phyloP scores from a whole-genome alignment of 1,284 basidiomycete species.

The Golubevia sp. region DNA sequence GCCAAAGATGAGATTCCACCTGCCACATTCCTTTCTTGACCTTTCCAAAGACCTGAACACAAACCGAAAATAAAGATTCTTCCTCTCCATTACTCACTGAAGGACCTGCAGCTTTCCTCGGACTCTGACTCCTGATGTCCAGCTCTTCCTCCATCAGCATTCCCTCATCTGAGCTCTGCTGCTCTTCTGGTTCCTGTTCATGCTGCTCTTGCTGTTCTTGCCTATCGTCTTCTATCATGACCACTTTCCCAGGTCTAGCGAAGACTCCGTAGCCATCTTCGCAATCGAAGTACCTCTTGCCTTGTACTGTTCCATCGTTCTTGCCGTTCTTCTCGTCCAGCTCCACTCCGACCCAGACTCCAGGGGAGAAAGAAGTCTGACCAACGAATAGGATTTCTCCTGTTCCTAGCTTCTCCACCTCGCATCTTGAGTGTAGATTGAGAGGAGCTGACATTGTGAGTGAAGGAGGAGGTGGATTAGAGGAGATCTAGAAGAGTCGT shows the following conservation, averaged over 20 bases:
- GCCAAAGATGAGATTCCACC: background rate
- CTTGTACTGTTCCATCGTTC: conserved; percentile 90
- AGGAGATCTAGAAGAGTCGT: background rate
- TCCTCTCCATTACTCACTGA: background rate
- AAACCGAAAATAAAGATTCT: background rate
- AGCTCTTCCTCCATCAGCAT: background rate
- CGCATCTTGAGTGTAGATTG: conserved; percentile 1
- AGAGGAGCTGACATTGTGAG: background rate
- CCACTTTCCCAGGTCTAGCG: conserved; percentile 85
- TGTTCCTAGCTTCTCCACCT: conserved; percentile 66
- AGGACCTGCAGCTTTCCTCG: background rate
- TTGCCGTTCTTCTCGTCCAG: conserved; percentile 77
- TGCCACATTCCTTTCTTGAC: too few species aligned
- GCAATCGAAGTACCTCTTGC: conserved; percentile 82
- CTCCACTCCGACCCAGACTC: conserved; percentile 94
- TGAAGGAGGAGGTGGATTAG: too few species aligned
- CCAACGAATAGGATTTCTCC: conserved; percentile 88
- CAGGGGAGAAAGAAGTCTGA: conserved; percentile 77
- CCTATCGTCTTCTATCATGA: conserved; percentile 63
- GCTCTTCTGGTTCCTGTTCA: conserved; percentile 11
- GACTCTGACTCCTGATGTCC: background rate
- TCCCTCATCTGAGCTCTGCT: too few species aligned
- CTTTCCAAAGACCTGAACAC: too few species aligned
- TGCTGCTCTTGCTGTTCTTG: conserved; percentile 26
- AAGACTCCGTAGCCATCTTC: conserved; percentile 82